Evolutionary conservation across 176 grass and related monocot species (phyloP), one percentile per base, ranked within the genome.

Genomic region (Musa schizocarpa): DNA sequence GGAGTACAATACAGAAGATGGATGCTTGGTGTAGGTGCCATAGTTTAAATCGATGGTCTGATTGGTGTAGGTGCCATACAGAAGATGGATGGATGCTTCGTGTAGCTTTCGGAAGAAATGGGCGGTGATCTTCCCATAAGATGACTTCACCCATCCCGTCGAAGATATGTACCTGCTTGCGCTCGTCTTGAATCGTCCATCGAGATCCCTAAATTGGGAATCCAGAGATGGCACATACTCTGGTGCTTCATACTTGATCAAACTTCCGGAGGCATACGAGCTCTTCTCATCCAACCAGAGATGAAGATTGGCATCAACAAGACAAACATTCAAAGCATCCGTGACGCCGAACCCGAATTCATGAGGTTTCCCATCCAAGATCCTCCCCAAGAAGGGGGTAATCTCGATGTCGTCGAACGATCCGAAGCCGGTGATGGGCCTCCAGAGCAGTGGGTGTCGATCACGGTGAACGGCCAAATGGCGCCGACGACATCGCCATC

Each of bases 381-480:
- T 13, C 57, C 74, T 83, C 59, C 83, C 83, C 50, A 96, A 54
- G 73, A 90, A 88, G 0, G 89, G 79, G 10, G 93, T 96, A 69
- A 96, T 80, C 84, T 96, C 93, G 70, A 96, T 81, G 55, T 92
- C 77, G 69, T 52, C 82, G 84, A 96, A 96, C 68, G 93, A 92
- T 9, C 93, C 87, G 78, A 96, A 90, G 62, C 83, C 89, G 1
- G 81, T 81, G 79, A 96, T 90, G 43, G 89, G 93, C 9, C 67
- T 83, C 93, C 93, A 96, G 9, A 96, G 85, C 14, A 90, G 27
- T 2, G 89, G 76, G 73, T 96, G 81, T 90, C 88, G 25, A 96
- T 78, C 25, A 96, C 89, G 0, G 93, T 88, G 75, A 92, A 96
- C 52, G 93, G 93, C 93, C 93, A 96, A 26, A 88, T 83, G 49